These are phyloP conservation scores for Emericellopsis cladophorae DNA, from an alignment of 2,329 filamentous ascomycete genomes.

Conservation along the genomic window DNA sequence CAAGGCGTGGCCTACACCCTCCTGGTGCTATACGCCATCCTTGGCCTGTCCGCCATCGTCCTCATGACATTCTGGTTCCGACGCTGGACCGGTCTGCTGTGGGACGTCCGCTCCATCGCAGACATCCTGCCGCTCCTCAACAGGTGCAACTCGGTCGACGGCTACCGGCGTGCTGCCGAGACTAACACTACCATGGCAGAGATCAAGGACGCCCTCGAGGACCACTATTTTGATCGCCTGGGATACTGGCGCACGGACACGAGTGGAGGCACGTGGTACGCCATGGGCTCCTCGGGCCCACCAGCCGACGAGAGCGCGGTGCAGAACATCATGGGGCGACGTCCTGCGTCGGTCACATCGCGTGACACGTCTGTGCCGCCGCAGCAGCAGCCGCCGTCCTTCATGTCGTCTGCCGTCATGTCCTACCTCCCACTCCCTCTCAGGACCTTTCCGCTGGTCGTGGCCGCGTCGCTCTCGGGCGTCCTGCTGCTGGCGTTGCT, in stretches of 20 bases:
- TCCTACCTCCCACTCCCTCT: slow-evolving; percentile 66
- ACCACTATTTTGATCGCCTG: slow-evolving; percentile 55
- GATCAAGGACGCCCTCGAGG: slow-evolving; percentile 38
- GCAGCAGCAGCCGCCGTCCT: slow-evolving; percentile 7
- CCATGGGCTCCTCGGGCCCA: slow-evolving; percentile 45
- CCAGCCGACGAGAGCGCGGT: slow-evolving; percentile 13
- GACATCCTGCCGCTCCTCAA: slow-evolving; percentile 70
- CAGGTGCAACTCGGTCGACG: slow-evolving; percentile 63
- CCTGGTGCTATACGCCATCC: slow-evolving; percentile 58
- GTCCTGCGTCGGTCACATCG: slow-evolving; percentile 7
- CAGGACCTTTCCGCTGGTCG: slow-evolving; percentile 49
- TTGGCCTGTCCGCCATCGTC: slow-evolving; percentile 39
- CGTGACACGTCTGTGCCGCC: slow-evolving; percentile 7
- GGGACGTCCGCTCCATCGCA: slow-evolving; percentile 74
- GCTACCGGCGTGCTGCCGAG: slow-evolving; percentile 54
- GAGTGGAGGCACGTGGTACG: slow-evolving; percentile 60
- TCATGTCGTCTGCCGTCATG: slow-evolving; percentile 15
- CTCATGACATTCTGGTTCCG: slow-evolving; percentile 53
- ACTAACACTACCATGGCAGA: slow-evolving; percentile 32
- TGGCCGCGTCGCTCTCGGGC: slow-evolving; percentile 48
- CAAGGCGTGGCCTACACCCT: slow-evolving; percentile 69
- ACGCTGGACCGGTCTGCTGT: slow-evolving; percentile 62
- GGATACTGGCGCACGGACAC: slow-evolving; percentile 70
- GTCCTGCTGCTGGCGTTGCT: slow-evolving; percentile 58
- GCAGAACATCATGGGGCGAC: slow-evolving; percentile 11